Evolutionary conservation across 345 rosid genomes (phyloP), one percentile per base, ranked within the genome.

Genomic region (Pistacia integerrima): DNA sequence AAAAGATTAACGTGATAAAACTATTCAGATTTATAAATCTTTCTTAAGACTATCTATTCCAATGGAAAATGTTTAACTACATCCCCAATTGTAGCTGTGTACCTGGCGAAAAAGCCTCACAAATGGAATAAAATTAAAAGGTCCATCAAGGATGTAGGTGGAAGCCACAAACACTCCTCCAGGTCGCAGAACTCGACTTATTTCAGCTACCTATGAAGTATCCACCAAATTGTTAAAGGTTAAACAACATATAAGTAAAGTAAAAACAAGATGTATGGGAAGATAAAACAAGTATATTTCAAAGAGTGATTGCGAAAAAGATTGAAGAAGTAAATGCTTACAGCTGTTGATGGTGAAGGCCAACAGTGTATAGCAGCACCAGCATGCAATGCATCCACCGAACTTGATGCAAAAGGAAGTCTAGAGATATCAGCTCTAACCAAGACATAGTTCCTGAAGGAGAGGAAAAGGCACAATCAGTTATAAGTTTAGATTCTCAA

Each of bases 301-400:
- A 18, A 17, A 20, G n/a, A 64, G 73, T 70, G 62, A 36, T 10
- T 70, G 11, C 36, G n/a, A 8, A 63, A 16, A 28, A 17, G 3
- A 38, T 64, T 8, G 6, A 58, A 3, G n/a, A 66, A 12, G 64
- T 18, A 73, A 73, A 65, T 55, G 14, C 90, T 86, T 85, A 93
- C 97, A 8, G 93, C 98, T 55, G 85, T 70, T 46, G 93, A 83
- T 72, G 97, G 97, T 25, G 97, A 94, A 78, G 97, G 92, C 98
- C 98, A 94, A 76, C 97, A 92, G 82, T 94, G 97, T 60, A 94
- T 80, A 77, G 97, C 98, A 76, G 94, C 93, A 77, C 94, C 98
- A 58, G 97, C 97, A 76, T 93, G 98, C 76, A 94, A 86, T 17
- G 97, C 94, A 74, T 94, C 97, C 18, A 93, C 81, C 13, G 97